phyloP scores from a whole-genome alignment of 352 stramenopile species.

The Phytopythium litorale region DNA sequence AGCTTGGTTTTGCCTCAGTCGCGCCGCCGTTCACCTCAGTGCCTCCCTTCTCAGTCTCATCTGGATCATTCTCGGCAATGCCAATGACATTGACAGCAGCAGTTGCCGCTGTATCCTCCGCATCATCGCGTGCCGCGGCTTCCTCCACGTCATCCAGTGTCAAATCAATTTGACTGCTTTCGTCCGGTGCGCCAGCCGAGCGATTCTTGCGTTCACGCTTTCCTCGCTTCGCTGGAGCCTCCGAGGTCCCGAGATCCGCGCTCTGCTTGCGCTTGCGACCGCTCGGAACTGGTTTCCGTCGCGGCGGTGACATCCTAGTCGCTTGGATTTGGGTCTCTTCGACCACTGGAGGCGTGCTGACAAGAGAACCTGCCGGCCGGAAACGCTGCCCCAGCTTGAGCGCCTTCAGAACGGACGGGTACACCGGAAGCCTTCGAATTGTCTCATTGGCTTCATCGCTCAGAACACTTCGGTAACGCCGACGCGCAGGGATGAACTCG shows the following conservation, averaged over 20 bases:
- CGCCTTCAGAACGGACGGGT: conserved; percentile 30
- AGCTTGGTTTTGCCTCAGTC: neutral
- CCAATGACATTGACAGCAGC: neutral
- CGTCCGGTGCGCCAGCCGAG: conserved; percentile 5
- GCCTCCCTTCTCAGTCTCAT: neutral
- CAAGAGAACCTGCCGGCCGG: conserved; percentile 10
- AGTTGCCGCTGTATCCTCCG: no score
- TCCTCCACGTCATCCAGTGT: conserved; percentile 14
- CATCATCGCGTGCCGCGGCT: neutral
- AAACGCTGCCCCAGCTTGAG: conserved; percentile 12
- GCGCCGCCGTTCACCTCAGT: neutral
- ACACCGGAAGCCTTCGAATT: conserved; percentile 29
- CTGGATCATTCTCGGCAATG: neutral
- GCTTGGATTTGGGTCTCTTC: neutral
- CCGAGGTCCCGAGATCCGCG: conserved; percentile 11
- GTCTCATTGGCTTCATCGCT: conserved; percentile 34
- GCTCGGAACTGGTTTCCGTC: conserved; percentile 9
- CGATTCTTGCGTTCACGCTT: conserved; percentile 14
- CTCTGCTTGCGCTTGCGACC: conserved; percentile 42
- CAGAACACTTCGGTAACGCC: conserved; percentile 48
- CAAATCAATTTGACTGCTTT: conserved; percentile 24
- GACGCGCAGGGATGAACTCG: conserved; percentile 50
- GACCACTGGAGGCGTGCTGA: conserved; percentile 4
- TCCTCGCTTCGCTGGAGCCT: conserved; percentile 26
- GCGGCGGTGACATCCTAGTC: conserved; percentile 9